Percentiles rank a stretch among this genome's conserved stretches.
These are phyloP conservation scores for Colletotrichum siamense DNA, from an alignment of 2,329 filamentous ascomycete species.

Conservation along the genomic window DNA sequence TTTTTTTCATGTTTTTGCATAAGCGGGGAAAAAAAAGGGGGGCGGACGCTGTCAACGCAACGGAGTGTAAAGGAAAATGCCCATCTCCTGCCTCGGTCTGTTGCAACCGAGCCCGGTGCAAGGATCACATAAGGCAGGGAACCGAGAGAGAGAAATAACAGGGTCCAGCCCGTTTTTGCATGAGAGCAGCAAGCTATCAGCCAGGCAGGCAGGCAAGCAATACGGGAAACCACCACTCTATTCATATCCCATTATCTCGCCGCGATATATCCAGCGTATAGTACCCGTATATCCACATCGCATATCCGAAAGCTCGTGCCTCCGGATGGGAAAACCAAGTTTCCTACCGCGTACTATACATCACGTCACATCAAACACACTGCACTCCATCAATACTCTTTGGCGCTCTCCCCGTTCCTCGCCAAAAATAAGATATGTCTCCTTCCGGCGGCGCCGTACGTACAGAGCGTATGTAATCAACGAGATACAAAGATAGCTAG, in stretches of 20 bases:
- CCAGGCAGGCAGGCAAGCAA: background rate
- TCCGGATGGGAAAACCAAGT: background rate
- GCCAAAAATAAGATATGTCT: background rate
- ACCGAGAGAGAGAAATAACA: background rate
- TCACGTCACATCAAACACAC: background rate
- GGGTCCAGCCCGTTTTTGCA: background rate
- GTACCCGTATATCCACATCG: background rate
- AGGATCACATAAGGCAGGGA: background rate
- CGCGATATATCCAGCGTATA: background rate
- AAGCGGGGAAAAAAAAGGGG: too few relatives aligned
- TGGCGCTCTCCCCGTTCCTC: background rate
- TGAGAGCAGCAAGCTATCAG: too few relatives aligned
- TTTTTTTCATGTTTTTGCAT: too few relatives aligned
- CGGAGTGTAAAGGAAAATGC: background rate
- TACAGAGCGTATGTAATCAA: background rate
- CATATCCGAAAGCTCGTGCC: background rate
- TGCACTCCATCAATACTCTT: background rate
- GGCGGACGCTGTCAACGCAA: too few relatives aligned
- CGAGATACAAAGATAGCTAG: background rate
- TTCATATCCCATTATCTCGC: background rate
- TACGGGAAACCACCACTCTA: background rate
- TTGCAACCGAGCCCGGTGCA: constrained; percentile 4
- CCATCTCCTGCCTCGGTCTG: constrained; percentile 3
- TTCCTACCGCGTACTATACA: background rate
- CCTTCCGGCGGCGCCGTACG: background rate